Percentiles rank a stretch among this genome's conserved stretches.
phyloP scores from a whole-genome alignment of 352 stramenopile genomes.

The Lagenidium giganteum region DNA sequence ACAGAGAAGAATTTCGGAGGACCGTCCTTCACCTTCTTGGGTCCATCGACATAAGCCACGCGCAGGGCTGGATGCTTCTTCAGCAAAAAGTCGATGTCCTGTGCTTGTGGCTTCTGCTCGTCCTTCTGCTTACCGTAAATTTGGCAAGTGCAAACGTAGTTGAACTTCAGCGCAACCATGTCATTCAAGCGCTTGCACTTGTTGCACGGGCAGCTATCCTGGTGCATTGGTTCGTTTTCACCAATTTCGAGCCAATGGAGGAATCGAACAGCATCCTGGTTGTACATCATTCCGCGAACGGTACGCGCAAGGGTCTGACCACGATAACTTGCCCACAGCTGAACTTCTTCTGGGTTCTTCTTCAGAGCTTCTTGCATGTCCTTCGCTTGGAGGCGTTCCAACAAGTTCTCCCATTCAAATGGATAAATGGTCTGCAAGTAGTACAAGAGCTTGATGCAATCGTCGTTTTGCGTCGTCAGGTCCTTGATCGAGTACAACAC shows the following conservation, averaged over 20 bases:
- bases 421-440: slow-evolving; percentile 91
- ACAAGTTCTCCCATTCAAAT: slow-evolving; percentile 83
- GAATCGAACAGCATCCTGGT: slow-evolving; percentile 82
- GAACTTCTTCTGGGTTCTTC: slow-evolving; percentile 75
- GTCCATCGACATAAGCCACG: slow-evolving; percentile 80
- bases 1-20: slow-evolving; percentile 83
- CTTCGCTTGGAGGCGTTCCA: slow-evolving; percentile 71
- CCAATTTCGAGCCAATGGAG: slow-evolving; percentile 85
- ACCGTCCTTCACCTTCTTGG: slow-evolving; percentile 85
- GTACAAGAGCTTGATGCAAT: slow-evolving; percentile 95
- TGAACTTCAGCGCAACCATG: slow-evolving; percentile 87
- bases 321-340: slow-evolving; percentile 81
- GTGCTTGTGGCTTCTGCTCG: slow-evolving; percentile 73
- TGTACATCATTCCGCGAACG: slow-evolving; percentile 87
- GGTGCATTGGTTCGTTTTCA: slow-evolving; percentile 85
- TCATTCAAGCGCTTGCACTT: slow-evolving; percentile 79
- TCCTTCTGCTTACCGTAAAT: slow-evolving; percentile 88
- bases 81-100: slow-evolving; percentile 73
- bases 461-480: slow-evolving; percentile 77
- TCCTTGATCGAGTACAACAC: slow-evolving; percentile 89
- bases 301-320: slow-evolving; percentile 82
- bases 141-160: slow-evolving; percentile 85
- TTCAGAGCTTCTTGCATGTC: slow-evolving; percentile 84
- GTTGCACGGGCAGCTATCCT: slow-evolving; percentile 72
- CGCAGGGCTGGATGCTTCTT: slow-evolving; percentile 76